Conservation (phyloP, 2,329 filamentous ascomycete species). For the Cercospora nicotianae region DNA sequence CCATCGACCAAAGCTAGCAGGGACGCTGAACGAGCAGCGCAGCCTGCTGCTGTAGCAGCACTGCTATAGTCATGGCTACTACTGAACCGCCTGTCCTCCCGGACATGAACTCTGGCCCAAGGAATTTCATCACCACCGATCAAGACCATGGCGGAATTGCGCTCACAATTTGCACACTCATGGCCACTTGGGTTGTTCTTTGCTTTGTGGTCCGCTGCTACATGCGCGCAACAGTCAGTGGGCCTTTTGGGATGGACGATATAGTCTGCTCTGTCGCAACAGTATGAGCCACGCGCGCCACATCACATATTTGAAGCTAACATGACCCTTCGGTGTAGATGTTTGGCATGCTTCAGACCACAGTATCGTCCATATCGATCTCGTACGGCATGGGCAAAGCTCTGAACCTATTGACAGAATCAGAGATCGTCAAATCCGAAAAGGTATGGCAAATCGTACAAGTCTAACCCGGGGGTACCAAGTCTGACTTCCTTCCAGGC, state of each 20-base stretch:
- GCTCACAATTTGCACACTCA: conserved; percentile 28
- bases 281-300: conserved; percentile 11
- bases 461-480: not conserved
- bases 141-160: conserved; percentile 32
- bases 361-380: conserved; percentile 26
- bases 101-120: conserved; percentile 26
- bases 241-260: conserved; percentile 30
- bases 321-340: conserved; percentile 6
- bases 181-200: conserved; percentile 31
- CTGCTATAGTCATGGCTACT: conserved; percentile 19
- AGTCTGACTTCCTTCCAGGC: conserved; percentile 17
- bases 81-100: conserved; percentile 19
- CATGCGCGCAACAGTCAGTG: conserved; percentile 30
- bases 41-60: conserved; percentile 9
- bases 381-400: conserved; percentile 30
- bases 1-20: not conserved
- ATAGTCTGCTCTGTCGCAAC: conserved; percentile 28
- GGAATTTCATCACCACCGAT: conserved; percentile 29
- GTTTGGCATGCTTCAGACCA: conserved; percentile 28
- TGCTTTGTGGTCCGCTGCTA: conserved; percentile 30
- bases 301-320: not conserved
- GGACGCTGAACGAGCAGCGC: not conserved
- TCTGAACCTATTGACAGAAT: conserved; percentile 19
- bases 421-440: conserved; percentile 19
- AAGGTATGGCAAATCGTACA: conserved; percentile 17